Evolutionary conservation across 768 basidiomycete genomes (phyloP).

Genomic region (Sporobolomyces phaffii): DNA sequence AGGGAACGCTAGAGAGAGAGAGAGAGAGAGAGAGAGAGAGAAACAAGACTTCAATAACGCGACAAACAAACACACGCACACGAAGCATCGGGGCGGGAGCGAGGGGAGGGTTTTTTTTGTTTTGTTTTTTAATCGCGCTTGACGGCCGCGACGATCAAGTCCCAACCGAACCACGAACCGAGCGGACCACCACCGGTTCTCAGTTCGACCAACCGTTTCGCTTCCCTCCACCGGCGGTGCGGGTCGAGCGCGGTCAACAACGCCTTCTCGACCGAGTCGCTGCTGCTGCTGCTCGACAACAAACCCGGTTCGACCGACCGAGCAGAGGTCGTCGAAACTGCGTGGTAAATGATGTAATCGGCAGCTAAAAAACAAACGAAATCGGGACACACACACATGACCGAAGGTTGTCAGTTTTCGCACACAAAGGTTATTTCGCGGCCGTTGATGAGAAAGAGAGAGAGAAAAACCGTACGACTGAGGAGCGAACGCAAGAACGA

Average conservation of each 20-base stretch:
- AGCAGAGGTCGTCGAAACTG: constrained; percentile 7
- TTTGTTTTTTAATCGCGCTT: constrained; percentile 7
- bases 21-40: too few relatives aligned
- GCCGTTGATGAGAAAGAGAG: too few relatives aligned
- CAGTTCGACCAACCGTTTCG: constrained; percentile 38
- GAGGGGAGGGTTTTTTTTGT: too few relatives aligned
- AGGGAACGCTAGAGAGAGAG: too few relatives aligned
- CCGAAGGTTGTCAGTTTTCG: neutral
- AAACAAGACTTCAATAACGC: too few relatives aligned
- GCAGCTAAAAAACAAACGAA: constrained; percentile 24
- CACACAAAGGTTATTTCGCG: too few relatives aligned
- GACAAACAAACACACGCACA: too few relatives aligned
- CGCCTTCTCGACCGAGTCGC: constrained; percentile 31
- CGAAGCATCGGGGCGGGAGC: too few relatives aligned
- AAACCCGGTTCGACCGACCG: neutral
- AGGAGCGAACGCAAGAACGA: constrained; percentile 81
- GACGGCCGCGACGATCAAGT: constrained; percentile 39
- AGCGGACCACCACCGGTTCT: neutral
- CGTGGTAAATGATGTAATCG: constrained; percentile 37
- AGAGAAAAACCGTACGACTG: constrained; percentile 88
- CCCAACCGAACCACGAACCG: too few relatives aligned
- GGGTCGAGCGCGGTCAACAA: constrained; percentile 36
- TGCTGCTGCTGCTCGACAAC: neutral
- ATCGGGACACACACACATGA: too few relatives aligned
- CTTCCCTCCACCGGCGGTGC: constrained; percentile 38